These are phyloP conservation scores for Bocquillonia castaneifolia DNA, from an alignment of 441 rosid genomes.

Conservation along the genomic window DNA sequence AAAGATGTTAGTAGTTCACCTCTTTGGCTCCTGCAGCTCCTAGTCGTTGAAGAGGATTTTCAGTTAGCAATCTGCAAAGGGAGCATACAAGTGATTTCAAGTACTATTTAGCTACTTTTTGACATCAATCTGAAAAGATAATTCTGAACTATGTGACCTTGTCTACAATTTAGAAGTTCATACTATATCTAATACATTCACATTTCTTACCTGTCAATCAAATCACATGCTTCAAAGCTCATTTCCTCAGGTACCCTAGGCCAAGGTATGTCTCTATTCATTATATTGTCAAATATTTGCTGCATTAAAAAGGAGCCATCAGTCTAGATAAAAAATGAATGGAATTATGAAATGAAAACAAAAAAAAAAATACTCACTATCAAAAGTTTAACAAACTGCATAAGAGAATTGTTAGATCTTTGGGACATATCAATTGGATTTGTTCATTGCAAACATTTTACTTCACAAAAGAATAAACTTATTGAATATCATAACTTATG, in stretches of 20 bases:
- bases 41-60: conserved; percentile 82
- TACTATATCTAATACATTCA: background rate
- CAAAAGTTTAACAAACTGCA: background rate
- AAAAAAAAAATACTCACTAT: background rate
- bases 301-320: conserved; percentile 33
- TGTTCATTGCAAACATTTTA: background rate
- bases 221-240: conserved; percentile 67
- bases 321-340: conserved; percentile 9
- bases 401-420: background rate
- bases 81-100: background rate
- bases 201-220: conserved; percentile 76
- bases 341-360: conserved; percentile 2
- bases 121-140: conserved; percentile 6
- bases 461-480: background rate
- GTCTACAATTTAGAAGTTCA: background rate
- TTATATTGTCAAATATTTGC: conserved; percentile 91
- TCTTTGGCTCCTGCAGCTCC: conserved; percentile 94
- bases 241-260: conserved; percentile 82
- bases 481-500: background rate
- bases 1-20: conserved; percentile 40
- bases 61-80: conserved; percentile 68
- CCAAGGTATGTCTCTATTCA: conserved; percentile 97
- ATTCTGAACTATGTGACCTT: background rate
- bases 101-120: background rate
- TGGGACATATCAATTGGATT: background rate